Evolutionary conservation across 2,329 filamentous ascomycete species (phyloP).

Genomic region (Claviceps cyperi): DNA sequence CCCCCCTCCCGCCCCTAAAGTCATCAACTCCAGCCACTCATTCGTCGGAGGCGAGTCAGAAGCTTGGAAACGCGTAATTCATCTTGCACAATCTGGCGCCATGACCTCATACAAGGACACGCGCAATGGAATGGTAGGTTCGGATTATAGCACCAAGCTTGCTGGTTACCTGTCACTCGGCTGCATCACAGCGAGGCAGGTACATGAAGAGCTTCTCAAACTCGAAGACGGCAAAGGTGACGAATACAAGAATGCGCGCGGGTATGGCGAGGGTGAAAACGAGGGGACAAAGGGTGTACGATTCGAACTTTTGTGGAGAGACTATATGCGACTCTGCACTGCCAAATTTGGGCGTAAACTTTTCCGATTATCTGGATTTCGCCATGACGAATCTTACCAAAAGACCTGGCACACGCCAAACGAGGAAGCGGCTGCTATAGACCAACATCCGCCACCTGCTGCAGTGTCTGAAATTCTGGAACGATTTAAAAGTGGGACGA

Average conservation of each 20-base stretch:
- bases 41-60: slow-evolving; percentile 53
- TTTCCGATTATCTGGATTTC: slow-evolving; percentile 52
- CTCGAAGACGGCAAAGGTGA: slow-evolving; percentile 50
- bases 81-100: slow-evolving; percentile 45
- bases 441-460: slow-evolving; percentile 26
- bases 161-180: slow-evolving; percentile 61
- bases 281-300: slow-evolving; percentile 55
- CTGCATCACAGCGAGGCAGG: slow-evolving; percentile 55
- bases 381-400: slow-evolving; percentile 25
- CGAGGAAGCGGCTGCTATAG: slow-evolving; percentile 12
- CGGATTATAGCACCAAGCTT: slow-evolving; percentile 61
- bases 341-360: slow-evolving; percentile 53
- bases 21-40: slow-evolving; percentile 45
- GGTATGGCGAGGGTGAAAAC: slow-evolving; percentile 58
- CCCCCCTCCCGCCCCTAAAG: slow-evolving; percentile 37
- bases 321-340: slow-evolving; percentile 67
- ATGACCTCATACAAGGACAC: slow-evolving; percentile 54
- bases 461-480: slow-evolving; percentile 35
- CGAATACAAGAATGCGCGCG: slow-evolving; percentile 26
- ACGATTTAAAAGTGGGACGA: slow-evolving; percentile 51
- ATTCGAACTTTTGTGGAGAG: slow-evolving; percentile 63
- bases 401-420: slow-evolving; percentile 35
- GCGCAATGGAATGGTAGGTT: slow-evolving; percentile 55
- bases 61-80: slow-evolving; percentile 41
- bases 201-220: slow-evolving; percentile 51